Base-by-base conservation (phyloP, 768 basidiomycete genomes). In the Boletus rubescentipes region DNA sequence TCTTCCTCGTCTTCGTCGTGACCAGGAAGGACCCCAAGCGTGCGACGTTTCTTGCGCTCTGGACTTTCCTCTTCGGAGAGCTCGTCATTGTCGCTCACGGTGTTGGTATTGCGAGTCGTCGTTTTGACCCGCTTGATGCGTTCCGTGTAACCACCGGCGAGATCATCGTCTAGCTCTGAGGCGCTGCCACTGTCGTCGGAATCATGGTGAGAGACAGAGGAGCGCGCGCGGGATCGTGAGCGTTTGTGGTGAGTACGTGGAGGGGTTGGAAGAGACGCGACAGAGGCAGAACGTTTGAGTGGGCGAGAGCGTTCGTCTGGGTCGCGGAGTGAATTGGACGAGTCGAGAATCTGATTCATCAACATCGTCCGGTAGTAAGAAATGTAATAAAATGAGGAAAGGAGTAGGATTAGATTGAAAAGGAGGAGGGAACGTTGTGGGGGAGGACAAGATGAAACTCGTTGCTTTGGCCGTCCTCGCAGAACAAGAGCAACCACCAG, bases 251-350 rank as follows among this genome's bases (percentile, higher is more conserved):
- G 75, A 9, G 85, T 86, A 29, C 81, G 72, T 0, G 86, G 86
- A 20, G 86, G 86, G 0, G 86, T 88, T 35, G 84, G 85, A 21
- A 88, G 74, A 5, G 84, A 84, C 30, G 79, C 81, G 38, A 77
- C 75, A 16, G 86, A 87, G 23, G 84, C 81, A 16, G 83, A 83
- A 20, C 85, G 82, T 68, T 86, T 86, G 44, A 85, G 72, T 15
- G 75, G 72, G 37, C 73, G 75, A 36, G 61, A 46, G 1, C 40
- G 54, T 16, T 55, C 46, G 37, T 54, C 55, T 38, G 51, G 46
- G 49, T 57, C 49, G 57, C 51, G 64, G 50, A 51, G 4, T 40
- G 54, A 41, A 59, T 44, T 29, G 59, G 71, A 72, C 36, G 72
- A 72, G 57, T 73, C 73, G 53, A 74, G 68, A 18, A 73, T 46